phyloP scores from a whole-genome alignment of 805 yeast genomes.

The Huiozyma naganishii region DNA sequence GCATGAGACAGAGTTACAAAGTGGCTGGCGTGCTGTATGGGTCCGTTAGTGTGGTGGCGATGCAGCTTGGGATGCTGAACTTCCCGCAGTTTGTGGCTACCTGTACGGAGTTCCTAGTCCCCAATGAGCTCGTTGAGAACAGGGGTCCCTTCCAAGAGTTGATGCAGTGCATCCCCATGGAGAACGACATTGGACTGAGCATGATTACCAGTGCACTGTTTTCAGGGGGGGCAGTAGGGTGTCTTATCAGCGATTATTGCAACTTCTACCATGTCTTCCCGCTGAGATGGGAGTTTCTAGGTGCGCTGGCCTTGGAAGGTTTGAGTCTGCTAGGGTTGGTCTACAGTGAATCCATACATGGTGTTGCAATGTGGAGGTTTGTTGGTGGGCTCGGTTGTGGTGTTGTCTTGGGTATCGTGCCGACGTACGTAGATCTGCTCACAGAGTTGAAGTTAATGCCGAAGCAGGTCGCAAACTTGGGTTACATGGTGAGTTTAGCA shows the following conservation, averaged over 20 bases:
- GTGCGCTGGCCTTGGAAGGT: background rate
- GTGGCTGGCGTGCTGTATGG: background rate
- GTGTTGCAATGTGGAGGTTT: conserved; percentile 42
- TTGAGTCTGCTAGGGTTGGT: background rate
- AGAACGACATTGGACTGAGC: conserved; percentile 49
- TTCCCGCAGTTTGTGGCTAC: conserved; percentile 30
- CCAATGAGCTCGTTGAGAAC: conserved; percentile 2
- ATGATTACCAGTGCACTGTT: conserved; percentile 60
- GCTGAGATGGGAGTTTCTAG: background rate
- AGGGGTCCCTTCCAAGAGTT: conserved; percentile 6
- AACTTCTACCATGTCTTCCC: conserved; percentile 1
- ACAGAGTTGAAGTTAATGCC: background rate
- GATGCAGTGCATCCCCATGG: conserved; percentile 49
- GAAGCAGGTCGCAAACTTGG: background rate
- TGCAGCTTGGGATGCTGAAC: conserved; percentile 64
- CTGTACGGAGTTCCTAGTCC: conserved; percentile 30
- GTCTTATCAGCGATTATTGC: conserved; percentile 29
- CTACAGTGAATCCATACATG: background rate
- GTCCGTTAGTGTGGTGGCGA: conserved; percentile 33
- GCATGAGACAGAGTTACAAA: too few species aligned
- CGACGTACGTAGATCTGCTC: conserved; percentile 37
- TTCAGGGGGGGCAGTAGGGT: conserved; percentile 75
- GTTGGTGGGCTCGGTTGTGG: conserved; percentile 77
- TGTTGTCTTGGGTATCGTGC: conserved; percentile 63
- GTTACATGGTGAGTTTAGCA: conserved; percentile 21